Percentiles rank a stretch among this genome's conserved stretches.
These are phyloP conservation scores for Otatea glauca DNA, from an alignment of 176 grass and related monocot species.

Conservation along the genomic window DNA sequence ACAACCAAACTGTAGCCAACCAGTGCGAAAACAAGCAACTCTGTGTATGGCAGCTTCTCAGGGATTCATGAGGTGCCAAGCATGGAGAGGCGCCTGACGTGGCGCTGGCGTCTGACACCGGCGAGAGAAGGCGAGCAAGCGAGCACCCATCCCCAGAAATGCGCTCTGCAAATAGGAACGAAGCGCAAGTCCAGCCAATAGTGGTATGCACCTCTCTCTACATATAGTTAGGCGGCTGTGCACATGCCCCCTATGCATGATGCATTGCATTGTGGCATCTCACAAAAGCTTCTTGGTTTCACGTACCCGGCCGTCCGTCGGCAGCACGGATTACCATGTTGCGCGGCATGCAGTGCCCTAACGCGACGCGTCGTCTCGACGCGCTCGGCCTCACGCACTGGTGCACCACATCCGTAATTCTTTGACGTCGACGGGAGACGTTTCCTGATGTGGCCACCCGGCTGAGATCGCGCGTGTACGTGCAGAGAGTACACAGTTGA, in stretches of 20 bases:
- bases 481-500: not conserved
- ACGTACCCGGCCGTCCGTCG: not conserved
- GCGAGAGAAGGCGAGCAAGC: not conserved
- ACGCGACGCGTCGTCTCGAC: slow-evolving; percentile 47
- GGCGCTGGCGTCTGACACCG: slow-evolving; percentile 21
- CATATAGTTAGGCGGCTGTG: not conserved
- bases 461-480: not conserved
- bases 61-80: slow-evolving; percentile 7
- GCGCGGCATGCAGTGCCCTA: slow-evolving; percentile 36
- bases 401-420: not conserved
- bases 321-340: slow-evolving; percentile 15
- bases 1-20: slow-evolving; percentile 9
- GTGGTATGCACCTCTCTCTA: not conserved
- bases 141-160: not conserved
- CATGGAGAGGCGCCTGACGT: slow-evolving; percentile 13
- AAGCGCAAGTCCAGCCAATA: not conserved
- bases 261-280: not conserved
- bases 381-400: slow-evolving; percentile 33
- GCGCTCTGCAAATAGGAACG: slow-evolving; percentile 29
- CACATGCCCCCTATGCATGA: not conserved
- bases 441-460: slow-evolving; percentile 4
- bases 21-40: slow-evolving; percentile 16
- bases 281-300: not conserved
- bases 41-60: slow-evolving; percentile 38
- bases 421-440: slow-evolving; percentile 13